Evolutionary conservation across 441 rosid genomes (phyloP).

Genomic region (Populus hybrid): DNA sequence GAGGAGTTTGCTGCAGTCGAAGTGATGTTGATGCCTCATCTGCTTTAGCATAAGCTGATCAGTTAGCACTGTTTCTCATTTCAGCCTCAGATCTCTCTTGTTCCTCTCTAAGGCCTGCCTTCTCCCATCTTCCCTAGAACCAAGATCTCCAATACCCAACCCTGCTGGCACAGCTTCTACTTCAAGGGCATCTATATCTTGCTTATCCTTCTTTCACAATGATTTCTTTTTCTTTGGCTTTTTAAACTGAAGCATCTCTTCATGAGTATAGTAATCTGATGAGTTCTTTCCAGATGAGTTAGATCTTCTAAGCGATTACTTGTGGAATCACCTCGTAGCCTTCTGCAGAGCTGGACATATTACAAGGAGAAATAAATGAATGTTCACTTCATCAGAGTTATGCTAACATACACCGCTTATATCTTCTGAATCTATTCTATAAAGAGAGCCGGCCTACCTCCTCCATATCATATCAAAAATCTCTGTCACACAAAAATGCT

Average conservation of each 20-base stretch:
- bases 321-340: conserved; percentile 60
- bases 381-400: not conserved
- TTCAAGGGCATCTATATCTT: conserved; percentile 86
- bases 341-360: conserved; percentile 64
- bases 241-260: conserved; percentile 84
- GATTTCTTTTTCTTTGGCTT: conserved; percentile 93
- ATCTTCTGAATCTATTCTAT: not conserved
- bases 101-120: conserved; percentile 81
- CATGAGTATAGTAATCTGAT: conserved; percentile 83
- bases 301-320: conserved; percentile 63
- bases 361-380: not conserved
- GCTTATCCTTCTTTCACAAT: conserved; percentile 78
- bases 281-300: conserved; percentile 51
- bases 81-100: conserved; percentile 75
- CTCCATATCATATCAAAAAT: conserved; percentile 41
- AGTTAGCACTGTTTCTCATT: conserved; percentile 72
- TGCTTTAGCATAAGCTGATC: conserved; percentile 76
- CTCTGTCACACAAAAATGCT: conserved; percentile 34
- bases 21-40: conserved; percentile 83
- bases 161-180: conserved; percentile 88
- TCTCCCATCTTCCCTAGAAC: conserved; percentile 81
- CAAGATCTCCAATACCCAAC: conserved; percentile 83
- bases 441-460: conserved; percentile 49
- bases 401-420: not conserved
- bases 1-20: conserved; percentile 55